Evolutionary conservation across 1,139 yeast species (phyloP).

Genomic region (Kodamaea plutei): DNA sequence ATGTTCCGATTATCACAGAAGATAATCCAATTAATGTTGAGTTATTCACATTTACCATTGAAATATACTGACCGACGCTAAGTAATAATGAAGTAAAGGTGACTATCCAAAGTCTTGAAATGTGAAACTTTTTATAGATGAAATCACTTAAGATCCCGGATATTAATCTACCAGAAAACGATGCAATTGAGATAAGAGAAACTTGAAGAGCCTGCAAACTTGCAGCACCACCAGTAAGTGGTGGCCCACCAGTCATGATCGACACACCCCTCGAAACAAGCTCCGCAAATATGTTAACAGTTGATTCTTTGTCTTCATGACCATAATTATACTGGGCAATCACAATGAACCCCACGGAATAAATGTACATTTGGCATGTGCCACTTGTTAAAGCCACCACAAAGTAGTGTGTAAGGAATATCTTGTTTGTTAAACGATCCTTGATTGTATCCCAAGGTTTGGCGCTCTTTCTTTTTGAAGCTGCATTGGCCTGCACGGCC

Average conservation of each 20-base stretch:
- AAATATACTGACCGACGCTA: slow-evolving; percentile 29
- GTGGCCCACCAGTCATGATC: slow-evolving; percentile 8
- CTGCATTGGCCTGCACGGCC: neutral
- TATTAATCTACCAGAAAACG: slow-evolving; percentile 37
- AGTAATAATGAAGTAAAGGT: slow-evolving; percentile 25
- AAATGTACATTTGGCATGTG: slow-evolving; percentile 42
- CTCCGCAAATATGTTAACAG: neutral
- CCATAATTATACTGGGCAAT: slow-evolving; percentile 34
- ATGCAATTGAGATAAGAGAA: slow-evolving; percentile 37
- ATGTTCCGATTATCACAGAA: slow-evolving; percentile 33
- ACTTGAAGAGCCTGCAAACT: slow-evolving; percentile 45
- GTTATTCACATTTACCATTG: slow-evolving; percentile 26
- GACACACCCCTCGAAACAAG: slow-evolving; percentile 6
- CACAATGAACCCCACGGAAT: slow-evolving; percentile 42
- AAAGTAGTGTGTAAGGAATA: slow-evolving; percentile 32
- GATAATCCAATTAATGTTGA: slow-evolving; percentile 26
- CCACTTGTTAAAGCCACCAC: slow-evolving; percentile 36
- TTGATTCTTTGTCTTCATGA: neutral
- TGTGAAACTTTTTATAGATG: slow-evolving; percentile 27
- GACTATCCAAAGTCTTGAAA: slow-evolving; percentile 42
- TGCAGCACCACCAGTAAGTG: slow-evolving; percentile 20
- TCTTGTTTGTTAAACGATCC: slow-evolving; percentile 21
- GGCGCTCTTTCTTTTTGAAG: slow-evolving; percentile 4
- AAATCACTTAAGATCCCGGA: slow-evolving; percentile 40
- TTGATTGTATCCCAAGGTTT: slow-evolving; percentile 25